Base-by-base conservation (phyloP, 176 grass and related monocot species). In the Juncus inflexus region DNA sequence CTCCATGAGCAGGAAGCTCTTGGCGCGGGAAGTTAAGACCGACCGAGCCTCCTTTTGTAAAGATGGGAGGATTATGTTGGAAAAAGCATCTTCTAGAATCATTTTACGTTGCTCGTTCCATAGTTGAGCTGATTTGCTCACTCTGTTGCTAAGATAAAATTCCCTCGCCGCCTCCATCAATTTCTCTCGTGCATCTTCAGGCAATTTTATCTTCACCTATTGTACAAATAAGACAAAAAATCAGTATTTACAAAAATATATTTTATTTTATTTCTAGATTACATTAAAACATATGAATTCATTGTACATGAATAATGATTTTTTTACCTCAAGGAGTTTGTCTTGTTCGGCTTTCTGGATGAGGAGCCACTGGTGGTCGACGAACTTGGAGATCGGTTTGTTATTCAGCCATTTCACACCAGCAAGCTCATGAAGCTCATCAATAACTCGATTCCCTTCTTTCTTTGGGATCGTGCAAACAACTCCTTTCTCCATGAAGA, bases 271-370 rank as follows among this genome's bases (percentile, higher is more conserved):
- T n/a, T n/a, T n/a, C n/a, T n/a, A n/a, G n/a, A n/a, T n/a, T n/a
- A n/a, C n/a, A n/a, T n/a, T n/a, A n/a, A n/a, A n/a, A n/a, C n/a
- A n/a, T n/a, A n/a, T n/a, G n/a, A n/a, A n/a, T n/a, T n/a, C n/a
- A n/a, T n/a, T n/a, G n/a, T n/a, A n/a, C n/a, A n/a, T n/a, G n/a
- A n/a, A n/a, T n/a, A n/a, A n/a, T n/a, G n/a, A n/a, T n/a, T n/a
- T n/a, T n/a, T n/a, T n/a, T n/a, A n/a, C n/a, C n/a, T 99, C 84
- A 58, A 99, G 89, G 52, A 92, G 89, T 58, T 90, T 94, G 41
- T 92, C 95, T 82, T 99, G 88, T 73, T 99, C 89, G 43, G 77
- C 95, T 85, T 92, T 99, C 85, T 99, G 95, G 78, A 99, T 90
- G 77, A 99, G 89, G 41, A 99, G 68, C 95, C 89, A 99, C 47